Percentiles rank a stretch among this genome's conserved stretches.
Conservation (phyloP, 1,284 basidiomycete genomes). For the Ganoderma multipileum region DNA sequence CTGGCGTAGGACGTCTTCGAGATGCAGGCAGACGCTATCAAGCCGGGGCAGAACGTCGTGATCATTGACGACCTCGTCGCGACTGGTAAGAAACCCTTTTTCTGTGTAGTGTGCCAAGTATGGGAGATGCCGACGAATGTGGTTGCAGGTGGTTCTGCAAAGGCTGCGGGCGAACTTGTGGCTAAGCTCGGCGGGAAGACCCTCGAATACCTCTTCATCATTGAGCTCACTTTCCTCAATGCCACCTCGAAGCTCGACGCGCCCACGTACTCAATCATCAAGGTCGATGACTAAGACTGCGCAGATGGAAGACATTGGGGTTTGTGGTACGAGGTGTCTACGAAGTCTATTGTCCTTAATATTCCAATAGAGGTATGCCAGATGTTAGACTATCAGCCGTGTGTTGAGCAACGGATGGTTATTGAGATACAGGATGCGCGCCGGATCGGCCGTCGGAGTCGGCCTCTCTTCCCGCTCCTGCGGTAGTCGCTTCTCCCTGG, state of each 20-base stretch:
- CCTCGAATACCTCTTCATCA: conserved; percentile 94
- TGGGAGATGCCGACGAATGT: neutral
- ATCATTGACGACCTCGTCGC: conserved; percentile 97
- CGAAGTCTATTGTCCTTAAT: conserved; percentile 9
- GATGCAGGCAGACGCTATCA: conserved; percentile 91
- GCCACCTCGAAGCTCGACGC: conserved; percentile 84
- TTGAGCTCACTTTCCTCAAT: conserved; percentile 87
- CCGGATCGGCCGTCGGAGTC: conserved; percentile 38
- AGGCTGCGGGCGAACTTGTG: conserved; percentile 93
- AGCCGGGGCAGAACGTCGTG: conserved; percentile 84
- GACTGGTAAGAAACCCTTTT: conserved; percentile 65
- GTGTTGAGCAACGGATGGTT: conserved; percentile 81
- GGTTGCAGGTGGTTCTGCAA: conserved; percentile 86
- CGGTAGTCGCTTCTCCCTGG: conserved; percentile 27
- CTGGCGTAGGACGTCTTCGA: conserved; percentile 84
- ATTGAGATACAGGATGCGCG: conserved; percentile 75
- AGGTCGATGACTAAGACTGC: conserved; percentile 67
- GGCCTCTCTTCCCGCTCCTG: conserved; percentile 34
- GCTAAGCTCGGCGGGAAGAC: conserved; percentile 83
- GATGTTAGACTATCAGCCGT: conserved; percentile 61
- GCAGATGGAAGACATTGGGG: neutral
- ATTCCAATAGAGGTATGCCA: conserved; percentile 20
- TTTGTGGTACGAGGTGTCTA: neutral
- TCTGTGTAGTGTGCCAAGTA: conserved; percentile 6
- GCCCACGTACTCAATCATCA: conserved; percentile 86